These are phyloP conservation scores for Russula foetens DNA, from an alignment of 768 basidiomycete species.

Conservation along the genomic window DNA sequence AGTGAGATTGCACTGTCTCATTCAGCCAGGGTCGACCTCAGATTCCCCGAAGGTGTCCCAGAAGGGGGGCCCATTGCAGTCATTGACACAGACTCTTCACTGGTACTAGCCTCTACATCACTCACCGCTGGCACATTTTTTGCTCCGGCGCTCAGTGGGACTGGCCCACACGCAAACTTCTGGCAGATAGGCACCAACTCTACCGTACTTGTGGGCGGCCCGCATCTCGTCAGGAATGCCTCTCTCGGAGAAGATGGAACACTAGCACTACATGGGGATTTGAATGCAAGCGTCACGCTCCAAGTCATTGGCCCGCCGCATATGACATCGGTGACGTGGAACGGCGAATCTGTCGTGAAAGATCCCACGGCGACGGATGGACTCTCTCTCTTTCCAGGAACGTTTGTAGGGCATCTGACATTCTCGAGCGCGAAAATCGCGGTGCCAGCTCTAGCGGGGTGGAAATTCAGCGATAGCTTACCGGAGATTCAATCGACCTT, in stretches of 20 bases:
- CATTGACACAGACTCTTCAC: slow-evolving; percentile 57
- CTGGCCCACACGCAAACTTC: slow-evolving; percentile 45
- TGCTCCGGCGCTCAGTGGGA: slow-evolving; percentile 50
- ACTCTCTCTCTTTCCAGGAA: slow-evolving; percentile 31
- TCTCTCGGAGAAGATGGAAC: slow-evolving; percentile 23
- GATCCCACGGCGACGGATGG: slow-evolving; percentile 27
- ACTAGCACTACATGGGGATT: slow-evolving; percentile 61
- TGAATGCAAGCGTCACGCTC: slow-evolving; percentile 49
- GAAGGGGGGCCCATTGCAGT: slow-evolving; percentile 47
- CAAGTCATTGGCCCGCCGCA: slow-evolving; percentile 54
- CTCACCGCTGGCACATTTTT: slow-evolving; percentile 65
- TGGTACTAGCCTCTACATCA: slow-evolving; percentile 62
- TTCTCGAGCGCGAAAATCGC: slow-evolving; percentile 29
- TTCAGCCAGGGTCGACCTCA: slow-evolving; percentile 26
- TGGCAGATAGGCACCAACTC: slow-evolving; percentile 70
- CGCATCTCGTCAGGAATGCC: slow-evolving; percentile 40
- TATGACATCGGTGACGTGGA: slow-evolving; percentile 59
- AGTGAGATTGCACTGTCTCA: slow-evolving; percentile 29
- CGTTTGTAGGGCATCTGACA: slow-evolving; percentile 41
- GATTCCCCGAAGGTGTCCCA: slow-evolving; percentile 44
- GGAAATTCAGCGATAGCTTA: slow-evolving; percentile 69
- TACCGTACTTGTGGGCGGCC: slow-evolving; percentile 46
- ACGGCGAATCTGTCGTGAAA: slow-evolving; percentile 42
- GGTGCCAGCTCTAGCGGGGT: slow-evolving; percentile 48
- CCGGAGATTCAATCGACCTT: slow-evolving; percentile 57